Percentiles rank a stretch among this genome's conserved stretches.
Evolutionary conservation across 2,329 filamentous ascomycete genomes (phyloP).

Genomic region (Pseudocercospora crystallina): DNA sequence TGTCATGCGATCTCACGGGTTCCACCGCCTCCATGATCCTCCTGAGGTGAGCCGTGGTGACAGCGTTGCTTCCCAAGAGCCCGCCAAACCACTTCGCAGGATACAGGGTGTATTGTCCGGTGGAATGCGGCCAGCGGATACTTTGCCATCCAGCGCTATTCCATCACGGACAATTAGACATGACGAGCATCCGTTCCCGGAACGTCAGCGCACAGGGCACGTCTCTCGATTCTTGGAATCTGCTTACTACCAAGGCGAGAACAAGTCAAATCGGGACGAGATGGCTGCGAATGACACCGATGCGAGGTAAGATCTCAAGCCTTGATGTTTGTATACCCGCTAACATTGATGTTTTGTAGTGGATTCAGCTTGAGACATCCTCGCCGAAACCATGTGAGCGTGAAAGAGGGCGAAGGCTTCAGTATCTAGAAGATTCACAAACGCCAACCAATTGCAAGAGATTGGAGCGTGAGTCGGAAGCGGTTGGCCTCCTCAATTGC

Average conservation of each 20-base stretch:
- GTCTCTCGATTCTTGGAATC: slow-evolving; percentile 5
- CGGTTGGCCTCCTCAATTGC: slow-evolving; percentile 66
- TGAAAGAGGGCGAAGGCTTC: slow-evolving; percentile 39
- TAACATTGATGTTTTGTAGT: background rate
- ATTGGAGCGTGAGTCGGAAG: slow-evolving; percentile 69
- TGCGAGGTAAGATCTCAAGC: slow-evolving; percentile 6
- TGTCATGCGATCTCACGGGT: slow-evolving; percentile 16
- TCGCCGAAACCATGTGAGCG: slow-evolving; percentile 35
- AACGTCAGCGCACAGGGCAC: too few species aligned
- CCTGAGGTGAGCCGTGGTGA: background rate
- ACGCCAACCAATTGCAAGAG: slow-evolving; percentile 66
- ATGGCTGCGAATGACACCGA: background rate
- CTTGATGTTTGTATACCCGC: too few species aligned
- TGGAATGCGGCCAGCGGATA: background rate
- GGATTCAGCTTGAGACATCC: slow-evolving; percentile 33
- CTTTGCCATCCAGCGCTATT: background rate
- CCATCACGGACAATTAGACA: too few species aligned
- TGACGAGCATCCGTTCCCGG: too few species aligned
- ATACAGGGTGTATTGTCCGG: background rate
- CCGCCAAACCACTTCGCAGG: slow-evolving; percentile 10
- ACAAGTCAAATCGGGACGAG: background rate
- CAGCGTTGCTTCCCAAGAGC: background rate
- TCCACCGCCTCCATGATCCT: background rate
- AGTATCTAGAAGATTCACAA: slow-evolving; percentile 50
- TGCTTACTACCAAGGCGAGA: slow-evolving; percentile 5